Evolutionary conservation across 2,329 filamentous ascomycete genomes (phyloP).

Genomic region (Endoconidiophora polonica): DNA sequence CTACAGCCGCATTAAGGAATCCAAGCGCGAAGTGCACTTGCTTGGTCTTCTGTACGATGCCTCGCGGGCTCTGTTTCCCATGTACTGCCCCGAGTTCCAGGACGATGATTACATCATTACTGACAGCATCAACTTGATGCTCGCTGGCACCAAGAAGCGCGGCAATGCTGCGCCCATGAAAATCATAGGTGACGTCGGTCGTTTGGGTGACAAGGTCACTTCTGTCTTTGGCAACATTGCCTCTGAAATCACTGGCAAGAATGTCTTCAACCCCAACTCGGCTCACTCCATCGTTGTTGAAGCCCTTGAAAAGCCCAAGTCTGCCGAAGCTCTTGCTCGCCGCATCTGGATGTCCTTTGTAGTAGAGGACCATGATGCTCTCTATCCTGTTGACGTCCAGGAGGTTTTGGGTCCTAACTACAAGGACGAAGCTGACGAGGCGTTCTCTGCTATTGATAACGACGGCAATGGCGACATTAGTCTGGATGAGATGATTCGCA

Average conservation of each 20-base stretch:
- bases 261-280: constrained; percentile 84
- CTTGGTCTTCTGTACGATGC: constrained; percentile 80
- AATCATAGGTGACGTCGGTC: constrained; percentile 59
- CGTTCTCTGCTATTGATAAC: constrained; percentile 63
- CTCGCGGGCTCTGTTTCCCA: constrained; percentile 73
- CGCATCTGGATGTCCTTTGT: constrained; percentile 98
- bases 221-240: constrained; percentile 86
- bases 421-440: constrained; percentile 67
- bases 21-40: constrained; percentile 71
- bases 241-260: constrained; percentile 85
- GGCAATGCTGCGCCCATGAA: constrained; percentile 63
- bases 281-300: constrained; percentile 80
- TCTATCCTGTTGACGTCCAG: constrained; percentile 65
- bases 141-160: constrained; percentile 37
- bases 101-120: constrained; percentile 89
- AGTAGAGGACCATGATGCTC: constrained; percentile 65
- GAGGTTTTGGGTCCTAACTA: constrained; percentile 71
- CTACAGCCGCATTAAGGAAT: constrained; percentile 67
- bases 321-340: constrained; percentile 81
- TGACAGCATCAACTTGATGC: constrained; percentile 57
- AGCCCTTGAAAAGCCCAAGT: constrained; percentile 67
- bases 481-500: constrained; percentile 86
- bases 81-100: constrained; percentile 77
- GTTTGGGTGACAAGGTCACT: constrained; percentile 83
- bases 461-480: constrained; percentile 90